phyloP scores from a whole-genome alignment of 805 yeast species.

The Kluyveromyces nonfermentans region DNA sequence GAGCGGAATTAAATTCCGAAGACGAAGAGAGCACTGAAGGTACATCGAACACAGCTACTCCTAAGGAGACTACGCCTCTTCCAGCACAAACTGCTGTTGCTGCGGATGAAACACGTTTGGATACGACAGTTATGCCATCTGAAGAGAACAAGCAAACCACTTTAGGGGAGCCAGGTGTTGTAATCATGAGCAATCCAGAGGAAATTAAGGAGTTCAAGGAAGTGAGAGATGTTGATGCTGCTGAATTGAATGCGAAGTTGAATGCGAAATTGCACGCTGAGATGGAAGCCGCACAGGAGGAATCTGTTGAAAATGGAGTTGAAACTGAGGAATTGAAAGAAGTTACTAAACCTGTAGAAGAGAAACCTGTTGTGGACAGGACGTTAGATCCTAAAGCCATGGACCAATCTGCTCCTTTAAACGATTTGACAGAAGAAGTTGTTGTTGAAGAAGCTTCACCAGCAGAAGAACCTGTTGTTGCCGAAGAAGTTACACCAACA shows the following conservation, averaged over 20 bases:
- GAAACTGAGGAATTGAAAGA: not conserved
- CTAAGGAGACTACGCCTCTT: conserved; percentile 14
- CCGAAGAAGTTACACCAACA: conserved; percentile 28
- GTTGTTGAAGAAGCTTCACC: conserved; percentile 19
- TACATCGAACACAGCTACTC: conserved; percentile 7
- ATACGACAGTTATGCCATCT: conserved; percentile 36
- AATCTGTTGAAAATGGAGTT: conserved; percentile 4
- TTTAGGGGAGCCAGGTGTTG: conserved; percentile 66
- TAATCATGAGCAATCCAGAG: conserved; percentile 41
- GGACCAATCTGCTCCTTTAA: conserved; percentile 17
- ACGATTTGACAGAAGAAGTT: conserved; percentile 21
- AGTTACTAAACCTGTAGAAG: not conserved
- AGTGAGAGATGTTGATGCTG: conserved; percentile 46
- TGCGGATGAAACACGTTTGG: conserved; percentile 7
- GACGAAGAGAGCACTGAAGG: conserved; percentile 12
- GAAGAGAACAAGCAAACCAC: conserved; percentile 32
- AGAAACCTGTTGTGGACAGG: not conserved
- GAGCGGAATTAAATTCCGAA: conserved; percentile 13
- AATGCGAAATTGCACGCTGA: conserved; percentile 14
- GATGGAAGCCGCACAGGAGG: conserved; percentile 4
- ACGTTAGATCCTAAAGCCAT: conserved; percentile 14
- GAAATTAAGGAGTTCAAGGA: conserved; percentile 58
- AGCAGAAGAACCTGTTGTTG: conserved; percentile 21
- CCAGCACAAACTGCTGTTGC: conserved; percentile 13
- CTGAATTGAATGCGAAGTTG: conserved; percentile 43